Evolutionary conservation across 225 moss, liverwort and hornwort species (phyloP), one percentile per base, ranked within the genome.

Genomic region (Ulota crispa): DNA sequence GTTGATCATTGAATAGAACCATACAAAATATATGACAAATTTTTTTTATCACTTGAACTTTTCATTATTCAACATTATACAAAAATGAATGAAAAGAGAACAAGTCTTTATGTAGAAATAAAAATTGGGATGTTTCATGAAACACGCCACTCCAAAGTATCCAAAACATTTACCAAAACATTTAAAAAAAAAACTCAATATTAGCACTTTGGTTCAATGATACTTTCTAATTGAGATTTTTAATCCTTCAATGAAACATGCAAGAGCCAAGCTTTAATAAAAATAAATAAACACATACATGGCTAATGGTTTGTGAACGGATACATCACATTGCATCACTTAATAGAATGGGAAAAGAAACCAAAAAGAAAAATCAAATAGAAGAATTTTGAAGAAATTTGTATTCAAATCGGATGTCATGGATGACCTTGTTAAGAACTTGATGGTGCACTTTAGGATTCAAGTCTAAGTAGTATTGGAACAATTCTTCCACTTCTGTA

Each of bases 361-460:
- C 50, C 16, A 50, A 18, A 50, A 0, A 18, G 0, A 24, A 4
- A 5, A 7, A 6, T 81, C 2, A 81, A 10, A 36, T 4, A 12
- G 0, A 2, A 1, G 0, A 52, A 23, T 2, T 74, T 24, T 74
- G 10, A 2, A 78, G 5, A 50, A 88, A 75, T 60, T 76, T 62
- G 1, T 85, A 82, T 12, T 87, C 31, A 0, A 2, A 50, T 68
- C 70, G 72, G 0, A 92, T 92, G 31, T 92, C 85, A 0, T 20
- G 6, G 15, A 92, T 90, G 73, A 92, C 92, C 19, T 83, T 80
- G 34, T 80, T 12, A 34, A 92, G 88, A 0, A 92, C 88, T 41
- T 86, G 85, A 20, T 92, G 92, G 56, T 92, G 90, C 6, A 83
- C 86, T 64, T 82, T 84, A 1, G 92, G 90, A 77, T 92, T 92